Base-by-base conservation (phyloP, 495 filamentous ascomycete species). In the Hypoxylon fuscum region DNA sequence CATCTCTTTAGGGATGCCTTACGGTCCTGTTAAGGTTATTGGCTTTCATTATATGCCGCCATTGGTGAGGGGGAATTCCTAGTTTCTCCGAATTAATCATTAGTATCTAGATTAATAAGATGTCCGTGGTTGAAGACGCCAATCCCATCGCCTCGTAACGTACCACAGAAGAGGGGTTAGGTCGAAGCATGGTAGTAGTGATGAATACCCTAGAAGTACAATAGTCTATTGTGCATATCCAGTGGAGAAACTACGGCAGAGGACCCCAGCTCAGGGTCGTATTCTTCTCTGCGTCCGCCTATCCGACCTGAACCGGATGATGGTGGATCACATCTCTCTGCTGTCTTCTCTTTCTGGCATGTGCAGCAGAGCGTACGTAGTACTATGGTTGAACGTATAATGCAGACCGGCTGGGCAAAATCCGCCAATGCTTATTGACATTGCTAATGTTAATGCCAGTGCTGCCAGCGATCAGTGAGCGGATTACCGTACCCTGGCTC, bases 131-230 rank as follows among this genome's bases (percentile, higher is more conserved):
- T 64, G 58, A 38, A 64, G 59, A 59, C 32, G 29, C 46, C 53
- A 72, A 64, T 64, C 66, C 59, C 34, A 58, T 67, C 32, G 41
- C 15, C 44, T 52, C 21, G 63, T 44, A 64, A 66, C 55, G 69
- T 67, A 23, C 62, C 62, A 69, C 69, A 61, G 50, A 48, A 58
- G 54, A 67, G 62, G 55, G 53, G 62, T 40, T 47, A 53, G 37
- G 51, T 54, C 27, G 27, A 61, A 37, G 52, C 38, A 59, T 62
- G 61, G 49, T 59, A 55, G 53, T 42, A 55, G 34, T 25, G 46
- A 40, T 42, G 35, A 46, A 64, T 0, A 66, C 52, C 46, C 41
- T 54, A 40, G 27, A 23, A 12, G 34, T 35, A 37, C 15, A 21
- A 45, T 45, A 60, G 43, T 61, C 41, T 56, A 48, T 66, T 58